Base-by-base conservation (phyloP, 306 rosid genomes). In the Biancaea sappan region DNA sequence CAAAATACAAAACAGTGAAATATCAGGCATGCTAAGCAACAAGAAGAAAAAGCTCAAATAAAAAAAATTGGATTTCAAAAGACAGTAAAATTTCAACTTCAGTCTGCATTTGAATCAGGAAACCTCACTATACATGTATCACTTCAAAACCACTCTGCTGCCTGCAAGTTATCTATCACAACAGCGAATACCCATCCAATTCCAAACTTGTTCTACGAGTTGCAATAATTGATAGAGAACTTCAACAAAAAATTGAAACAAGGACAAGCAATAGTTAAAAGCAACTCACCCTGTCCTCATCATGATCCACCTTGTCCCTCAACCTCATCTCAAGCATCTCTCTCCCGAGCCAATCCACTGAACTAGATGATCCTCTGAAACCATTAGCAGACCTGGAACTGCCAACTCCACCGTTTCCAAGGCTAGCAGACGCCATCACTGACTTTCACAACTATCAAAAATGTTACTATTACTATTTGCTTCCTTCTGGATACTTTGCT, bases 301-400 rank as follows among this genome's bases (percentile, higher is more conserved):
- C 94, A 5, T 76, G 84, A 46, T 88, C 91, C 15, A 72, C 60
- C 66, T 77, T 86, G 79, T 90, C 96, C 79, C 88, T 81, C 82
- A 92, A 72, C 37, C 81, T 88, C 99, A 94, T 92, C 84, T 92
- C 93, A 68, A 90, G 92, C 97, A 94, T 91, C 93, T 94, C 99
- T 77, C 95, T 88, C 4, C 96, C 97, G n/a, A 94, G 93, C 99
- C 99, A 94, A 77, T 94, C 99, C 37, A 94, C 95, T 4, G 97
- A 91, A 68, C 86, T 87, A 16, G 98, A 91, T 2, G 98, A 89
- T 73, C 84, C 90, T 79, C 95, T 89, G 62, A 89, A 88, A 80
- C 82, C 95, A 82, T 88, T 86, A 76, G 59, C 86, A 71, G 98
- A 88, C 89, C 98, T 91, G 43, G 97, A 94, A 82, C 96, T 88